Evolutionary conservation across 106 monocot genomes (phyloP), one percentile per base, ranked within the genome.

Genomic region (Allium sativum): DNA sequence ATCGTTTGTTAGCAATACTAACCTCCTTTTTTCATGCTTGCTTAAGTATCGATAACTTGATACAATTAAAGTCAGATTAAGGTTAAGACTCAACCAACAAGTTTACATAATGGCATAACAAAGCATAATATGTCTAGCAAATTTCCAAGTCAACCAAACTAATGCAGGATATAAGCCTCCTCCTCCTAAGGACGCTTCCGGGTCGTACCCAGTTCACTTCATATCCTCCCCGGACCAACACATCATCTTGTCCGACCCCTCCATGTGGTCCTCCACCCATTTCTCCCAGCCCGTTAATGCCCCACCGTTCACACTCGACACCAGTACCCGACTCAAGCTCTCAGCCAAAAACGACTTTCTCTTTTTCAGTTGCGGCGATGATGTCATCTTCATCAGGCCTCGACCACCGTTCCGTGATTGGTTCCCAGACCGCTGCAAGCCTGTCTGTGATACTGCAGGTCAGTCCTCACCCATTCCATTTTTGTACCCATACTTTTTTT

Each of bases 361-460:
- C 79, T 86, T 90, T 81, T 75, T 95, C 77, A 86, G 81, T 78
- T 95, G 86, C 81, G 73, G 71, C 67, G 18, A 52, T 31, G 79
- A 78, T 5, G 44, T 76, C 41, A 77, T 95, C 55, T 52, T 95
- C 65, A 40, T 84, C 20, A 68, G 56, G 22, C 94, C 86, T 11
- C 73, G 65, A 44, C 74, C 83, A 9, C 53, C 65, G 6, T 72
- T 76, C 72, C 90, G 94, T 77, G 82, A 81, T 4, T 78, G 70
- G 11, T 89, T 68, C 65, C 90, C 94, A 2, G 94, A 77, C 55
- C 83, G 82, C 21, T 94, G 94, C 74, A 76, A 61, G 44, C 74
- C 83, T 7, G 67, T 80, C 16, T 94, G 90, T 77, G 86, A 90
- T 70, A 81, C 74, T 61, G 68, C 80, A 50, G 31, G 31, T 31